A percentile compares a stretch with the other conserved stretches of the same genome.
phyloP scores from a whole-genome alignment of 2,329 filamentous ascomycete genomes.

The Chrysoporthe deuterocubensis region DNA sequence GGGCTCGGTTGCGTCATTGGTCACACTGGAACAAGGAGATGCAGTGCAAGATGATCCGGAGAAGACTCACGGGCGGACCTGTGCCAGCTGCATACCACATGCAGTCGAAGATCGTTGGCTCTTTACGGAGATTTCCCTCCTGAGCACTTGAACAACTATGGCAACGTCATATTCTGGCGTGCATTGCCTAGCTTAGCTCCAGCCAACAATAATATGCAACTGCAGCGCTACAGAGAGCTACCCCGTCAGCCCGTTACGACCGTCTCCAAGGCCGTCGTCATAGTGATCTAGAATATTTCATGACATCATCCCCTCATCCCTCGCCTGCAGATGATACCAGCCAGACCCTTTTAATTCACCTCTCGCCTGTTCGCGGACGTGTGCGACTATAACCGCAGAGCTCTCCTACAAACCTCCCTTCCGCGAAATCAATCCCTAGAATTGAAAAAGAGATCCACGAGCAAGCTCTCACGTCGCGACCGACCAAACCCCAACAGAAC shows the following conservation, averaged over 20 bases:
- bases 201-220: neutral
- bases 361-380: neutral
- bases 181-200: constrained; percentile 10
- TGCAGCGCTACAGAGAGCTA: neutral
- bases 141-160: neutral
- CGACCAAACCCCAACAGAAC: constrained; percentile 10
- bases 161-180: constrained; percentile 16
- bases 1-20: neutral
- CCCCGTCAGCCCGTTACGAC: neutral
- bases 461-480: neutral
- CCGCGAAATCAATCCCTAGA: neutral
- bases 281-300: neutral
- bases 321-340: neutral
- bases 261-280: neutral
- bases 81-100: neutral
- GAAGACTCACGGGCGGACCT: neutral
- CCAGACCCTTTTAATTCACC: neutral
- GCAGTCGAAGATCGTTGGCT: neutral
- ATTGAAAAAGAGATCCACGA: neutral
- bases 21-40: neutral
- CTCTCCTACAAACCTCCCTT: neutral
- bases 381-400: neutral
- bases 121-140: neutral
- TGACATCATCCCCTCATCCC: constrained; percentile 1
- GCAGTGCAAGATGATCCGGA: neutral